Percentiles rank a stretch among this genome's conserved stretches.
Conservation (phyloP, 2,329 filamentous ascomycete genomes). For the Ascochyta koolunga region DNA sequence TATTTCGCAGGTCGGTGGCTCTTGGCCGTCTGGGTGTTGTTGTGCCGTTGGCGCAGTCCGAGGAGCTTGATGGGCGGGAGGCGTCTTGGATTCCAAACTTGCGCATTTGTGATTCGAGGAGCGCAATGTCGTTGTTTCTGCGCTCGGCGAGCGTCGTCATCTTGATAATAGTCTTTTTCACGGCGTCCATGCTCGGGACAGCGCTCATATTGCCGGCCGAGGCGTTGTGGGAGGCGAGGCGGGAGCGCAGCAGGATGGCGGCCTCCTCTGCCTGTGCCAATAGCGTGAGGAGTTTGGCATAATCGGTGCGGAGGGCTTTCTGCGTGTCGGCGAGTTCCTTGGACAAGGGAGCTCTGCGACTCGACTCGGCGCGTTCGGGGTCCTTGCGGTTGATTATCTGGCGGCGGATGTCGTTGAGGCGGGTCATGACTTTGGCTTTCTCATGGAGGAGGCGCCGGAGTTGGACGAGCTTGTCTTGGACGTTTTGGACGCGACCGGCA, state of each 20-base stretch:
- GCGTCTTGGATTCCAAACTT: conserved; percentile 58
- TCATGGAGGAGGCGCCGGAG: conserved; percentile 74
- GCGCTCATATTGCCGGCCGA: conserved; percentile 53
- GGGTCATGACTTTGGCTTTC: conserved; percentile 69
- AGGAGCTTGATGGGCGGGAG: conserved; percentile 33
- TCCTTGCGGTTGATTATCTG: conserved; percentile 74
- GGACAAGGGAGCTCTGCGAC: conserved; percentile 75
- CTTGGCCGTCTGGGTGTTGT: conserved; percentile 29
- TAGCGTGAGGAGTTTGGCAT: conserved; percentile 73
- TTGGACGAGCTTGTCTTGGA: conserved; percentile 70
- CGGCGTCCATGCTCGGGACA: conserved; percentile 86
- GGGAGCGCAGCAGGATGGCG: conserved; percentile 78
- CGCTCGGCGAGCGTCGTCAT: conserved; percentile 94
- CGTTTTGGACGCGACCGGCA: conserved; percentile 69
- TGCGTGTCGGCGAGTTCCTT: conserved; percentile 85
- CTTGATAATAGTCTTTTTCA: conserved; percentile 87
- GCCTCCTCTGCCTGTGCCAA: conserved; percentile 81
- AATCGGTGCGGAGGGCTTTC: conserved; percentile 78
- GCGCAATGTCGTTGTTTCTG: conserved; percentile 86
- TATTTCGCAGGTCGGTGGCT: conserved; percentile 20
- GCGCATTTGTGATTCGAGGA: conserved; percentile 85
- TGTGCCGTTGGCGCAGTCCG: conserved; percentile 24
- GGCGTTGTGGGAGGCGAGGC: conserved; percentile 65
- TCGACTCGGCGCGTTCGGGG: conserved; percentile 67
- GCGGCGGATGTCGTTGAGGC: conserved; percentile 78